These are phyloP conservation scores for Haplosporangium sp. DNA, from an alignment of 371 early-diverging fungal species.

Conservation along the genomic window DNA sequence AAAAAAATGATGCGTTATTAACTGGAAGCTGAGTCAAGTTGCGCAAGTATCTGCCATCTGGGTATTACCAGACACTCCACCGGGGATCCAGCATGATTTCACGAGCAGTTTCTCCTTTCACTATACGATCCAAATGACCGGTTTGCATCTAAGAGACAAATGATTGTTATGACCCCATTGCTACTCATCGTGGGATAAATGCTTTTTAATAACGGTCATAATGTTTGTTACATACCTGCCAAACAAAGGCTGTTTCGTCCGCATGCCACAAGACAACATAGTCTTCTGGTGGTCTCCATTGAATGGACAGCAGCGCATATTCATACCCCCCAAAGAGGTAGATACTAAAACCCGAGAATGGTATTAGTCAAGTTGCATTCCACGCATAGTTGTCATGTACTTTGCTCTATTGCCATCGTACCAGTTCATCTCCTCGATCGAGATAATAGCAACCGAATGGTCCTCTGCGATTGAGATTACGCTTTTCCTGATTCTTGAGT, in stretches of 20 bases:
- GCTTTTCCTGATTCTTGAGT: constrained; percentile 65
- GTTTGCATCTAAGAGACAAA: constrained; percentile 69
- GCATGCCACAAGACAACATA: constrained; percentile 72
- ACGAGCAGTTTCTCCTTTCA: constrained; percentile 64
- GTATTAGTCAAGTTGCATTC: constrained; percentile 18
- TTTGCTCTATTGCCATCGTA: constrained; percentile 33
- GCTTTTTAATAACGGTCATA: too few species aligned
- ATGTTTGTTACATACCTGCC: constrained; percentile 70
- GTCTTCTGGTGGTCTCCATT: constrained; percentile 79
- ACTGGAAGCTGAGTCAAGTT: neutral
- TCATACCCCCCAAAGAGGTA: constrained; percentile 72
- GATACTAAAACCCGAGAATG: constrained; percentile 50
- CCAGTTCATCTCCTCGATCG: constrained; percentile 82
- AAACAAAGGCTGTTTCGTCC: constrained; percentile 75
- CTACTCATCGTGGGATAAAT: too few species aligned
- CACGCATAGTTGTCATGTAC: neutral
- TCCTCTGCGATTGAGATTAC: constrained; percentile 77
- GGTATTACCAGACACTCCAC: constrained; percentile 54
- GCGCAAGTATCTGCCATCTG: too few species aligned
- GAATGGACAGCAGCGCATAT: constrained; percentile 64
- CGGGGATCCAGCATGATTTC: constrained; percentile 70
- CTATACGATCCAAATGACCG: constrained; percentile 77
- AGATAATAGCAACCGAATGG: constrained; percentile 76
- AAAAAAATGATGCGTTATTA: neutral
- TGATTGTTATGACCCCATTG: neutral